phyloP scores from a whole-genome alignment of 495 filamentous ascomycete genomes.

The Emericellopsis terricola region DNA sequence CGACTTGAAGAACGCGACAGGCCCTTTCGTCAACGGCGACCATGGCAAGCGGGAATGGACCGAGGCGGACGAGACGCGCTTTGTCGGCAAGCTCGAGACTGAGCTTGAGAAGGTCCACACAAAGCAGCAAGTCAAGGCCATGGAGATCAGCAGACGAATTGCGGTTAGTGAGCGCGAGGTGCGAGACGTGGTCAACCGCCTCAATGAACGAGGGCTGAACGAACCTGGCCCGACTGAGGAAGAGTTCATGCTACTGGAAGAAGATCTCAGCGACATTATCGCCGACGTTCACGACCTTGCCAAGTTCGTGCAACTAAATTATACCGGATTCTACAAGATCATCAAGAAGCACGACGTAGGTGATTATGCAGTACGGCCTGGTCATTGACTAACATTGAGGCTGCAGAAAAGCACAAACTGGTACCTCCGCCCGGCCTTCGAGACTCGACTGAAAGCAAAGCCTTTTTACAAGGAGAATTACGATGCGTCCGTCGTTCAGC shows the following conservation, averaged over 20 bases:
- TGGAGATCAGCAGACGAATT: slow-evolving; percentile 84
- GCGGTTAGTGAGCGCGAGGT: slow-evolving; percentile 75
- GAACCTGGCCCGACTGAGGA: slow-evolving; percentile 60
- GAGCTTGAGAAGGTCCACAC: slow-evolving; percentile 94
- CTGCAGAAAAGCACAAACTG: slow-evolving; percentile 83
- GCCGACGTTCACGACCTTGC: slow-evolving; percentile 97
- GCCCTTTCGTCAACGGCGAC: slow-evolving; percentile 22
- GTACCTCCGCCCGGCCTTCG: slow-evolving; percentile 88
- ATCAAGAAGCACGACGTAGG: slow-evolving; percentile 98
- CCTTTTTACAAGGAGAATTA: slow-evolving; percentile 99
- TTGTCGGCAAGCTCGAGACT: slow-evolving; percentile 68
- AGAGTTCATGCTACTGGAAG: slow-evolving; percentile 85
- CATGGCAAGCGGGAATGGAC: slow-evolving; percentile 44
- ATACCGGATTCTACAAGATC: slow-evolving; percentile 98
- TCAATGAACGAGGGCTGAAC: slow-evolving; percentile 36
- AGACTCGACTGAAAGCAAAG: slow-evolving; percentile 78
- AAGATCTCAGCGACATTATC: slow-evolving; percentile 92
- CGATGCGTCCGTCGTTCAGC: slow-evolving; percentile 85
- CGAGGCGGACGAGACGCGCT: slow-evolving; percentile 78
- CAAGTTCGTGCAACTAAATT: slow-evolving; percentile 97
- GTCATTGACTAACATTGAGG: slow-evolving; percentile 11
- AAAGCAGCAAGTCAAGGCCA: slow-evolving; percentile 88
- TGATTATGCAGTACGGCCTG: too few relatives aligned
- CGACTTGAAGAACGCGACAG: slow-evolving; percentile 59
- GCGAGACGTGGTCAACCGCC: slow-evolving; percentile 58